Evolutionary conservation across 176 grass and related monocot genomes (phyloP).

Genomic region (Zea luxurians): DNA sequence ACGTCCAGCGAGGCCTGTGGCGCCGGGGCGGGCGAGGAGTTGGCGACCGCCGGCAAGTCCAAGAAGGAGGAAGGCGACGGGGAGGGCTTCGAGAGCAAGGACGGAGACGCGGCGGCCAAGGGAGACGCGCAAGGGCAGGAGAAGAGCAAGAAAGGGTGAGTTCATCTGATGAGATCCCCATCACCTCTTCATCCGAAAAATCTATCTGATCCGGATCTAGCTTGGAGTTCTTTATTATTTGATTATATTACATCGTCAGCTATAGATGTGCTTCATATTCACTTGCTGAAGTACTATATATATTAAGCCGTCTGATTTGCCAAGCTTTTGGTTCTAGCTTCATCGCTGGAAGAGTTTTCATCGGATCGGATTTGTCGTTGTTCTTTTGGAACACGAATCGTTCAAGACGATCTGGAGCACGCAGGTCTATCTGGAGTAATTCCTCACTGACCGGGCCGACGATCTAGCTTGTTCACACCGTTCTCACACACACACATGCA

Average conservation of each 20-base stretch:
- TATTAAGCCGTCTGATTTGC: neutral
- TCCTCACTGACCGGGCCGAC: neutral
- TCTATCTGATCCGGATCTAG: neutral
- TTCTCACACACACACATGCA: neutral
- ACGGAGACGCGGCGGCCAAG: conserved; percentile 19
- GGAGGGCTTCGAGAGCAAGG: conserved; percentile 34
- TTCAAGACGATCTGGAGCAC: conserved; percentile 12
- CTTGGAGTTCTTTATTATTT: neutral
- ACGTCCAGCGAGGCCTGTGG: conserved; percentile 71
- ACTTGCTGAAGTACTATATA: too few relatives aligned
- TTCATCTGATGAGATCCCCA: conserved; percentile 3
- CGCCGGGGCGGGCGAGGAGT: conserved; percentile 32
- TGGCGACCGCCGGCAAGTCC: conserved; percentile 28
- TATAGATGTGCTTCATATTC: too few relatives aligned
- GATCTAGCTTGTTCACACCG: neutral
- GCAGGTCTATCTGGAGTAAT: neutral
- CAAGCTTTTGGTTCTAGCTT: neutral
- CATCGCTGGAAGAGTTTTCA: neutral
- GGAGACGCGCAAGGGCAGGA: conserved; percentile 46
- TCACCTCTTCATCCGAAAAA: conserved; percentile 21
- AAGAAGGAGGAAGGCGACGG: conserved; percentile 52
- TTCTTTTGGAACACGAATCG: conserved; percentile 11
- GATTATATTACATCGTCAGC: too few relatives aligned
- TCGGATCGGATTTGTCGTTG: neutral
- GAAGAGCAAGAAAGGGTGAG: conserved; percentile 84